Conservation (phyloP, 768 basidiomycete species). For the Lactarius sp. region DNA sequence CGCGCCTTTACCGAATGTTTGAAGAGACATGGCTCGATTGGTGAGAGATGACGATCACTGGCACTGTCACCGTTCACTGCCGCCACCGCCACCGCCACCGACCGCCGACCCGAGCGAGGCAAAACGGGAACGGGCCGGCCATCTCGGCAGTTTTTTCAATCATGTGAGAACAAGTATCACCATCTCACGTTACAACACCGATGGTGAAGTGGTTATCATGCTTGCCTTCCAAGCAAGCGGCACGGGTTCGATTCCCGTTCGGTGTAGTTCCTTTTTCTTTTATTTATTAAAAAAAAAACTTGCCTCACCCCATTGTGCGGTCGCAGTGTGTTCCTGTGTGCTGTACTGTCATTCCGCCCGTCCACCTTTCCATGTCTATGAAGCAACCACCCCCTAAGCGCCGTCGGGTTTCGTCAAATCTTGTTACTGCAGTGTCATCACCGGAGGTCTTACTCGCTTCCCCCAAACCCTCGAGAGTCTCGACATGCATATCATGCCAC, state of each 20-base stretch:
- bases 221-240: constrained; percentile 37
- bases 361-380: neutral
- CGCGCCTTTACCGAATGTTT: constrained; percentile 80
- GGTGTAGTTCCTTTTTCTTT: constrained; percentile 20
- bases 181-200: constrained; percentile 11
- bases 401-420: constrained; percentile 15
- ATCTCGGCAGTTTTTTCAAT: neutral
- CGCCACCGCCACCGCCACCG: too few relatives aligned
- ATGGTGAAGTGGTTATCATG: constrained; percentile 35
- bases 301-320: neutral
- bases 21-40: constrained; percentile 44
- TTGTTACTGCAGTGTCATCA: neutral
- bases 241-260: constrained; percentile 33
- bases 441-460: neutral
- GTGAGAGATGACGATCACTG: neutral
- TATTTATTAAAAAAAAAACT: neutral
- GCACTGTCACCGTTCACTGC: too few relatives aligned
- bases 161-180: neutral
- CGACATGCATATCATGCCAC: constrained; percentile 13
- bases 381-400: constrained; percentile 3
- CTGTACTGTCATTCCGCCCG: neutral
- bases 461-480: neutral
- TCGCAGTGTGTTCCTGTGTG: neutral
- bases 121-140: neutral
- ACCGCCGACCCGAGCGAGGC: too few relatives aligned